phyloP scores from a whole-genome alignment of 257 asterid genomes.

The Scutellaria galericulata region DNA sequence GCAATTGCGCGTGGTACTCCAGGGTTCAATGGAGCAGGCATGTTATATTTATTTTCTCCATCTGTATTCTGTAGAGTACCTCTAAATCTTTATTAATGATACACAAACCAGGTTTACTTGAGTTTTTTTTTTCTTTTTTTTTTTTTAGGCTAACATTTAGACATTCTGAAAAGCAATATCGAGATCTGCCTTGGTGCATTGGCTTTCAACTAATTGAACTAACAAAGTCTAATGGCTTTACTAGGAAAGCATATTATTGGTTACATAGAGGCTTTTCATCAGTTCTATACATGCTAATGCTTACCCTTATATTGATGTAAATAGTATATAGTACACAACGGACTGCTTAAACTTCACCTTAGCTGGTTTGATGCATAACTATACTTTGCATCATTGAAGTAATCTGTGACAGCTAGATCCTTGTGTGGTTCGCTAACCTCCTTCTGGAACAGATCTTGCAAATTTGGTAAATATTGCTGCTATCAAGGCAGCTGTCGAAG shows the following conservation, averaged over 20 bases:
- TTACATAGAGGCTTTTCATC: background rate
- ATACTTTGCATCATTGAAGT: background rate
- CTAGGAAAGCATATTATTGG: background rate
- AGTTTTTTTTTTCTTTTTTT: background rate
- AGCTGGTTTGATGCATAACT: background rate
- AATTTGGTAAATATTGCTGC: conserved; percentile 96
- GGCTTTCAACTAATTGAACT: background rate
- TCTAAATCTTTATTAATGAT: background rate
- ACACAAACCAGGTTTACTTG: background rate
- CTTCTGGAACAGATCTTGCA: conserved; percentile 67
- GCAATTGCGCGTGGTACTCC: conserved; percentile 99
- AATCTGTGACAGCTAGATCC: conserved; percentile 8
- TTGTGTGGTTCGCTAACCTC: conserved; percentile 27
- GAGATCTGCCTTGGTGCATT: conserved; percentile 1
- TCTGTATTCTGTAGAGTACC: background rate
- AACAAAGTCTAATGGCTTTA: background rate
- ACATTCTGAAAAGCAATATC: background rate
- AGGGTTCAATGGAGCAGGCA: conserved; percentile 98
- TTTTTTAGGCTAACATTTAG: background rate
- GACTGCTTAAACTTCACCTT: background rate
- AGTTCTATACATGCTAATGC: background rate
- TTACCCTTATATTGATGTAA: background rate
- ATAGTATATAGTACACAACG: background rate
- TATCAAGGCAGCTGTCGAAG: conserved; percentile 96
- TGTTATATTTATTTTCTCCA: conserved; percentile 32